These are phyloP conservation scores for Floccularia luteovirens DNA, from an alignment of 768 basidiomycete genomes.

Conservation along the genomic window DNA sequence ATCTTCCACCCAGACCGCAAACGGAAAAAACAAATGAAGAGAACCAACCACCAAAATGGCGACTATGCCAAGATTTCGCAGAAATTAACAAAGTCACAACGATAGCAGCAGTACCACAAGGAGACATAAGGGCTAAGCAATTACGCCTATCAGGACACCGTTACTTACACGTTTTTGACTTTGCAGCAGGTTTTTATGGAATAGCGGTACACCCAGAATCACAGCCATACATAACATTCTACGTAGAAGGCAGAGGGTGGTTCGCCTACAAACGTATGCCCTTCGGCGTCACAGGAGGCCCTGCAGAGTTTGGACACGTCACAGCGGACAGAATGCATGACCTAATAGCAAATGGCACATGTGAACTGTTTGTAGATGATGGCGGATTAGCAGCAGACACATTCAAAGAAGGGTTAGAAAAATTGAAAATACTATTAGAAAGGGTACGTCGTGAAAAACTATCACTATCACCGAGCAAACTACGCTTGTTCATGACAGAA, in stretches of 20 bases:
- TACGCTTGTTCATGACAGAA: conserved; percentile 23
- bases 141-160: conserved; percentile 20
- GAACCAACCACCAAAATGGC: conserved; percentile 14
- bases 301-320: conserved; percentile 23
- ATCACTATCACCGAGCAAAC: conserved; percentile 25
- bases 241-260: conserved; percentile 26
- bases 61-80: conserved; percentile 25
- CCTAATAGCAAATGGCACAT: conserved; percentile 11
- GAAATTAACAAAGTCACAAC: conserved; percentile 19
- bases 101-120: conserved; percentile 20
- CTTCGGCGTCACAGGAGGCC: conserved; percentile 30
- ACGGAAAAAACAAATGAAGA: not conserved
- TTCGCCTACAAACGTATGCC: conserved; percentile 25
- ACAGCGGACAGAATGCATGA: conserved; percentile 16
- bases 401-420: conserved; percentile 17
- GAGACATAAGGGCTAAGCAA: conserved; percentile 29
- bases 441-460: conserved; percentile 15
- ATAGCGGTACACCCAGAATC: conserved; percentile 5
- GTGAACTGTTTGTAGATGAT: conserved; percentile 35
- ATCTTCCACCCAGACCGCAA: conserved; percentile 8
- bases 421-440: conserved; percentile 15
- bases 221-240: conserved; percentile 21
- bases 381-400: conserved; percentile 20
- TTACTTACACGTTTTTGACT: conserved; percentile 24
- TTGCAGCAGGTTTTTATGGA: conserved; percentile 26